Percentiles rank a stretch among this genome's conserved stretches.
These are phyloP conservation scores for Raphidocelis subcapitata DNA, from an alignment of 139 green algal species.

Conservation along the genomic window DNA sequence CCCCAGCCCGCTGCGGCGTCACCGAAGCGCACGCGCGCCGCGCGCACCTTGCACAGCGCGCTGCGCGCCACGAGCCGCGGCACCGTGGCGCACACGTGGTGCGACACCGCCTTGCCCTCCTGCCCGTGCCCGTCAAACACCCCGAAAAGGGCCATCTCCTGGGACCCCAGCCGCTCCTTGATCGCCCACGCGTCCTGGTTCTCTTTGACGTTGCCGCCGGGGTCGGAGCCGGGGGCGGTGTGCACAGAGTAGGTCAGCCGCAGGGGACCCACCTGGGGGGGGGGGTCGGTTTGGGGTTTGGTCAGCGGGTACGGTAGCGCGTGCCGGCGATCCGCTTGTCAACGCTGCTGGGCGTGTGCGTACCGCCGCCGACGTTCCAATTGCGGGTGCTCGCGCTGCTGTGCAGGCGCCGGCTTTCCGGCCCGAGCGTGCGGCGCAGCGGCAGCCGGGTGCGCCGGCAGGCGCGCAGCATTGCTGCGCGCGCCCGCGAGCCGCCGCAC, in stretches of 20 bases:
- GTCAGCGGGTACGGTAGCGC: background rate
- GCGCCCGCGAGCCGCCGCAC: background rate
- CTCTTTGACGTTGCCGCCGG: slow-evolving; percentile 28
- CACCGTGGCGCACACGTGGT: slow-evolving; percentile 17
- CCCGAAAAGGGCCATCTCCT: slow-evolving; percentile 33
- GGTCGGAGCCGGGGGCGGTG: slow-evolving; percentile 26
- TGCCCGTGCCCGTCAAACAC: slow-evolving; percentile 58
- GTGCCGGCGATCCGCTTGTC: background rate
- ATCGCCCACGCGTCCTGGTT: slow-evolving; percentile 48
- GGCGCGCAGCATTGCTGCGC: background rate
- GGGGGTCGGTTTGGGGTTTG: background rate
- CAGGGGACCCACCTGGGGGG: slow-evolving; percentile 24
- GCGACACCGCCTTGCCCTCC: slow-evolving; percentile 36
- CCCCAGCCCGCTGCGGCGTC: no score
- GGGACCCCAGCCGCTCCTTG: slow-evolving; percentile 25
- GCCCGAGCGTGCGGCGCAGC: no score
- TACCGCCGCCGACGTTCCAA: background rate
- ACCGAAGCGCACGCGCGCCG: no score
- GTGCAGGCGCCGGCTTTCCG: no score
- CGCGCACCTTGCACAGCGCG: slow-evolving; percentile 15
- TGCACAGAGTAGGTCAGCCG: slow-evolving; percentile 24
- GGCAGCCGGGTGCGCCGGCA: background rate
- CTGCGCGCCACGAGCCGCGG: slow-evolving; percentile 23
- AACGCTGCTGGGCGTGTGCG: background rate
- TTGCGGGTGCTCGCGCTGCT: background rate